Evolutionary conservation across 2,329 filamentous ascomycete genomes (phyloP), one percentile per base, ranked within the genome.

Genomic region (Epichloe uncinata): DNA sequence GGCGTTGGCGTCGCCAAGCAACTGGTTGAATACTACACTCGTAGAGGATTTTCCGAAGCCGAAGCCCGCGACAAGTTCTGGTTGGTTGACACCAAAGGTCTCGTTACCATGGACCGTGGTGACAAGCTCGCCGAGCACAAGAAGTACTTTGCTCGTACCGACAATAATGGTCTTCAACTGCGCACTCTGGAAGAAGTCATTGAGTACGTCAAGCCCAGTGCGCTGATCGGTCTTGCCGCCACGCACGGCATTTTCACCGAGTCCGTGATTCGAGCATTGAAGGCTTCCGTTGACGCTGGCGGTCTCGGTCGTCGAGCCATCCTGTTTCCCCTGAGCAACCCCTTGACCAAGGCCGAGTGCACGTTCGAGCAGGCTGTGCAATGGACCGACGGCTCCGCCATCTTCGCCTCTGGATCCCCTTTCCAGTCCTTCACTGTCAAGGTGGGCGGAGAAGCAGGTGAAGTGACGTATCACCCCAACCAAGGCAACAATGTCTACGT

Each of bases 1-100:
- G 93, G 93, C 73, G 89, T 95, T 43, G 93, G 93, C 73, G 93
- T 98, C 53, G 93, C 93, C 53, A 95, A 95, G 76, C 93, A 97
- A 73, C 85, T 98, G 56, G 89, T 95, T 51, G 88, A 95, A 70
- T 96, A 88, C 77, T 97, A 97, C 73, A 88, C 90, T 61, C 87
- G 87, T 58, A 87, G 90, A 59, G 93, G 93, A 40, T 75, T 97
- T 62, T 85, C 84, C 9, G 91, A 97, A 68, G 81, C 89, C 60
- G 84, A 87, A 56, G 93, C 93, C 50, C 82, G 83, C 60, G 81
- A 84, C 63, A 93, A 93, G 74, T 97, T 98, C 79, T 97, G 85
- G 81, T 86, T 98, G 45, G 90, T 97, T 53, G 93, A 97, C 72
- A 95, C 89, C 63, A 91, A 93, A 74, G 93, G 93, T 60, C 83